A percentile compares a stretch with the other conserved stretches of the same genome.
phyloP scores from a whole-genome alignment of 345 rosid species.

The Excoecaria cochinchinensis region DNA sequence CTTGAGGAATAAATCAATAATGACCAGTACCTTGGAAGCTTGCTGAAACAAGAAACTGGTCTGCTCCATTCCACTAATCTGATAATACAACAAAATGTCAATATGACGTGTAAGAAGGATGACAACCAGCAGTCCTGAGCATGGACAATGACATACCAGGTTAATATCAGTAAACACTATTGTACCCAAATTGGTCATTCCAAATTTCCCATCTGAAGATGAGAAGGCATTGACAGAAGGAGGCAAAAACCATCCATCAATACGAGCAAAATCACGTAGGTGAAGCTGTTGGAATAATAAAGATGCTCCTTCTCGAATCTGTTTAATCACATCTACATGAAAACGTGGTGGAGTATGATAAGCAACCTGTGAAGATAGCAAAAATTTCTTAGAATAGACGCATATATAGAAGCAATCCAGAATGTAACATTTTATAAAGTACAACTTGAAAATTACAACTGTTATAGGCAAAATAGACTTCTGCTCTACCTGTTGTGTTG shows the following conservation, averaged over 20 bases:
- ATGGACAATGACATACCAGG: slow-evolving; percentile 51
- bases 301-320: slow-evolving; percentile 83
- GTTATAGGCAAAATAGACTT: slow-evolving; percentile 17
- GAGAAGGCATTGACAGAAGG: slow-evolving; percentile 39
- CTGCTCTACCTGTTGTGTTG: slow-evolving; percentile 78
- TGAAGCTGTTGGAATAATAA: slow-evolving; percentile 65
- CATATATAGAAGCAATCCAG: slow-evolving; percentile 5
- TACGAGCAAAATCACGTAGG: slow-evolving; percentile 86
- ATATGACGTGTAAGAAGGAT: slow-evolving; percentile 6
- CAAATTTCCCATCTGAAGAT: slow-evolving; percentile 44
- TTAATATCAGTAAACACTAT: slow-evolving; percentile 81
- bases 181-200: slow-evolving; percentile 44
- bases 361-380: slow-evolving; percentile 59
- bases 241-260: slow-evolving; percentile 96
- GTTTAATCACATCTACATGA: slow-evolving; percentile 63
- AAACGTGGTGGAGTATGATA: slow-evolving; percentile 97
- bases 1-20: not conserved
- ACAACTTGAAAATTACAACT: slow-evolving; percentile 1
- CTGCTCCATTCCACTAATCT: slow-evolving; percentile 99
- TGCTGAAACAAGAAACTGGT: slow-evolving; percentile 96
- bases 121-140: not conserved
- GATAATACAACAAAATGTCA: slow-evolving; percentile 25
- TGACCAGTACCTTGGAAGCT: slow-evolving; percentile 78
- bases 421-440: not conserved
- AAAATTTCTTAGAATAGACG: slow-evolving; percentile 18